phyloP scores from a whole-genome alignment of 139 green algal genomes.

The Tetraselmis chui region DNA sequence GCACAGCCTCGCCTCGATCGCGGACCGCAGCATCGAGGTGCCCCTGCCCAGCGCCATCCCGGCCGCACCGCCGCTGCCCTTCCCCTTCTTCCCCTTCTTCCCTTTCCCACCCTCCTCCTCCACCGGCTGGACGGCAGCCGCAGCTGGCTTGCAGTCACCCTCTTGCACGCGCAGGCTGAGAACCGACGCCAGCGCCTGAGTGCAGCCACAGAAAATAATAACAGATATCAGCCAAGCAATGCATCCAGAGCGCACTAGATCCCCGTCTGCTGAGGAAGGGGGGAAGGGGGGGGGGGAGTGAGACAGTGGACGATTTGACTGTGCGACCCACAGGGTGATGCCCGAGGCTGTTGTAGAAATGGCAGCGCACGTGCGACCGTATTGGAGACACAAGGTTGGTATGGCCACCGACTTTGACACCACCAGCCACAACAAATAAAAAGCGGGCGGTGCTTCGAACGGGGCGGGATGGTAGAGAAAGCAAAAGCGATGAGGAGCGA shows the following conservation, averaged over 20 bases:
- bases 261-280: too few species aligned
- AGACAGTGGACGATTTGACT: too few species aligned
- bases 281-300: too few species aligned
- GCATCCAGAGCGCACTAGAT: too few species aligned
- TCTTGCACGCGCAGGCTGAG: conserved; percentile 36
- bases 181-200: conserved; percentile 38
- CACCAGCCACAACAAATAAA: not conserved
- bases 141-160: conserved; percentile 6
- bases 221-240: too few species aligned
- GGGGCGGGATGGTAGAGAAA: too few species aligned
- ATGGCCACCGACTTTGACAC: not conserved
- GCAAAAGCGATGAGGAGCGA: too few species aligned
- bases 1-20: conserved; percentile 34
- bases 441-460: not conserved
- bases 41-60: conserved; percentile 60
- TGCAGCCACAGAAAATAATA: too few species aligned
- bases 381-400: not conserved
- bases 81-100: conserved; percentile 56
- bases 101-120: conserved; percentile 23
- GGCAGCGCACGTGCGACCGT: not conserved
- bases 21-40: conserved; percentile 40
- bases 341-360: not conserved
- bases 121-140: too few species aligned
- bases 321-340: not conserved
- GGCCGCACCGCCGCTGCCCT: conserved; percentile 18